phyloP scores from a whole-genome alignment of 257 asterid species.

The Solanum neorickii region DNA sequence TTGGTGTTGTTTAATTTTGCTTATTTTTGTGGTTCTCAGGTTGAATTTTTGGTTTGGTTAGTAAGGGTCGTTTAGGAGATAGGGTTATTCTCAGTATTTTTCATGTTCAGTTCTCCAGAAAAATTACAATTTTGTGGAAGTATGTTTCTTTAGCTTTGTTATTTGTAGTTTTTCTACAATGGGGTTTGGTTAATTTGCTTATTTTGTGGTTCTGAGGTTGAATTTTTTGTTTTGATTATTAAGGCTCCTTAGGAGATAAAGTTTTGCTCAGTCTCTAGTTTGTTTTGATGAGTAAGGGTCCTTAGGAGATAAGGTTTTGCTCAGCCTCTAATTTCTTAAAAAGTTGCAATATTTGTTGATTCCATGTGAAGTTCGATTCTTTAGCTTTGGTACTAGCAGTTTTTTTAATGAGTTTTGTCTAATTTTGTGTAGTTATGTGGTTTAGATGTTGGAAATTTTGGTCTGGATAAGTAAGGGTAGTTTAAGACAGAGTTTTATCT shows the following conservation, averaged over 20 bases:
- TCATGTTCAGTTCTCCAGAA: neutral
- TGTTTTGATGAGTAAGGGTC: neutral
- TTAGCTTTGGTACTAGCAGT: neutral
- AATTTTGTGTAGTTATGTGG: neutral
- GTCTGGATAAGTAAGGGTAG: neutral
- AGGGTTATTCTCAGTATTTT: neutral
- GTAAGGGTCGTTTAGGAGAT: neutral
- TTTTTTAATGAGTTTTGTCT: neutral
- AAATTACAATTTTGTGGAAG: neutral
- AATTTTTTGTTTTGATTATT: neutral
- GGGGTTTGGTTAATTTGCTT: neutral
- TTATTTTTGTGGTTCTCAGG: neutral
- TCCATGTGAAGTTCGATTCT: neutral
- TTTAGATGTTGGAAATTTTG: neutral
- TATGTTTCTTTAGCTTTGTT: neutral
- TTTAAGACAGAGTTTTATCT: neutral
- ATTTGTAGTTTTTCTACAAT: neutral
- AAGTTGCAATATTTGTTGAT: neutral
- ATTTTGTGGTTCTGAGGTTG: neutral
- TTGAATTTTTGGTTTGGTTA: neutral
- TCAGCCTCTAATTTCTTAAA: neutral
- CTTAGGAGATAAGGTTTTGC: neutral
- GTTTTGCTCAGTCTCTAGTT: neutral
- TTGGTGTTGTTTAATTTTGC: neutral
- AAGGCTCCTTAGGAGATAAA: neutral